Base-by-base conservation (phyloP, 441 rosid genomes). In the Gossypium davidsonii region DNA sequence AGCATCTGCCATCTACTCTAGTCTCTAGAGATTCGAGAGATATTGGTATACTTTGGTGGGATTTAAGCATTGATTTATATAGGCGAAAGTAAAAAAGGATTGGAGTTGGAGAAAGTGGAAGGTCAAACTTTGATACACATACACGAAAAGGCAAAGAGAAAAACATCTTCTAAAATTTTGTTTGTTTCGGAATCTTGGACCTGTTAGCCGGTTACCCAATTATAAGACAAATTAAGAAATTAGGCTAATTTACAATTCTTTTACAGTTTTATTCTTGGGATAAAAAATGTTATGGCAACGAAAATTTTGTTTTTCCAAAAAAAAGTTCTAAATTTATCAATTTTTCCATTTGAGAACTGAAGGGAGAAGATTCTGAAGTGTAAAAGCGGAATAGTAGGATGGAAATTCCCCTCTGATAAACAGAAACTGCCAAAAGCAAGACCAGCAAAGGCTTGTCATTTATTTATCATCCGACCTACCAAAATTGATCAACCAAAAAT, bases 1-100 rank as follows among this genome's bases (percentile, higher is more conserved):
- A 77, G 79, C 89, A 78, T 87, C 95, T 55, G 92, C 98, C 98
- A 90, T 89, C 72, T 72, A 77, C 9, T 18, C 70, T 52, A 62
- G 80, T 17, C 67, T 17, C 20, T 53, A 68, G 78, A 66, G 44
- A 70, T 67, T 34, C 76, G 67, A 61, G 15, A 15, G 18, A n/a
- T 1, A 7, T 28, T 60, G 7, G 15, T n/a, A 2, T 6, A 28
- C 5, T 37, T 37, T 23, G 34, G 55, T 62, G 67, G 48, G 67
- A 31, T 31, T 31, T 17, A 9, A 17, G 39, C 14, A 21, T 39
- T 42, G 10, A 63, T 23, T 20, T 66, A 44, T 44, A 65, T 14
- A 46, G 12, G 70, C n/a, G 56, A 66, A 21, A 2, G 14, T 12
- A 8, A 63, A 63, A 2, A 31, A 61, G 46, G 18, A n/a, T 61